Conservation (phyloP, 2,329 filamentous ascomycete genomes). For the Aspergillus candidus region DNA sequence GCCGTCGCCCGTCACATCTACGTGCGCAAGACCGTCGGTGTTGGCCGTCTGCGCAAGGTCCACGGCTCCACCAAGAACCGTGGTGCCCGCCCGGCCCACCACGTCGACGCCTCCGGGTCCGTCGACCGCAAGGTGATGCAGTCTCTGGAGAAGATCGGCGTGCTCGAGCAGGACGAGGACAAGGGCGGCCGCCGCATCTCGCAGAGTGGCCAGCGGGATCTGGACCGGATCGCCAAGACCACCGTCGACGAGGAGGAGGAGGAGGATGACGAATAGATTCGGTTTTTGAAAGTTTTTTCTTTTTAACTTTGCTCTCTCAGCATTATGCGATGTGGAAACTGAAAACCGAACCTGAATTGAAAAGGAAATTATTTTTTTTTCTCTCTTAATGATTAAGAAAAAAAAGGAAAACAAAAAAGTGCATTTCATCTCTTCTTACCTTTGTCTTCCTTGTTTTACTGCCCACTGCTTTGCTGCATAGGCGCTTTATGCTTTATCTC, state of each 20-base stretch:
- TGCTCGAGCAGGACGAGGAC: slow-evolving; percentile 95
- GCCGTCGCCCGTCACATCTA: slow-evolving; percentile 97
- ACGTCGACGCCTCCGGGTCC: slow-evolving; percentile 89
- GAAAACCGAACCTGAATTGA: too few relatives aligned
- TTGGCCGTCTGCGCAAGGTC: slow-evolving; percentile 92
- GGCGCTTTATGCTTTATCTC: too few relatives aligned
- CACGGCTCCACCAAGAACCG: slow-evolving; percentile 98
- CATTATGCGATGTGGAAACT: slow-evolving; percentile 14
- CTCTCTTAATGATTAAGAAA: not conserved
- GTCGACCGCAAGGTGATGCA: slow-evolving; percentile 98
- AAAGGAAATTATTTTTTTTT: slow-evolving; percentile 1
- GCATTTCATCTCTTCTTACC: too few relatives aligned
- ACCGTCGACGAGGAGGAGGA: slow-evolving; percentile 46
- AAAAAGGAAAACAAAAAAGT: too few relatives aligned
- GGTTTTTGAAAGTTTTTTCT: slow-evolving; percentile 11
- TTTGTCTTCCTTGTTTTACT: too few relatives aligned
- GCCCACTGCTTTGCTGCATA: too few relatives aligned
- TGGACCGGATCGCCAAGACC: slow-evolving; percentile 89
- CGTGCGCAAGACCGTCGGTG: slow-evolving; percentile 98
- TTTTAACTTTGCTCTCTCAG: slow-evolving; percentile 3
- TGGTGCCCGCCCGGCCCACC: slow-evolving; percentile 81
- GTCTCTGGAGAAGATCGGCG: slow-evolving; percentile 97
- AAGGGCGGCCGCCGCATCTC: slow-evolving; percentile 98
- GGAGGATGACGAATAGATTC: slow-evolving; percentile 40
- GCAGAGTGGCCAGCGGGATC: slow-evolving; percentile 95